Evolutionary conservation across 768 basidiomycete genomes (phyloP), one percentile per base, ranked within the genome.

Genomic region (Pholiota microspora): DNA sequence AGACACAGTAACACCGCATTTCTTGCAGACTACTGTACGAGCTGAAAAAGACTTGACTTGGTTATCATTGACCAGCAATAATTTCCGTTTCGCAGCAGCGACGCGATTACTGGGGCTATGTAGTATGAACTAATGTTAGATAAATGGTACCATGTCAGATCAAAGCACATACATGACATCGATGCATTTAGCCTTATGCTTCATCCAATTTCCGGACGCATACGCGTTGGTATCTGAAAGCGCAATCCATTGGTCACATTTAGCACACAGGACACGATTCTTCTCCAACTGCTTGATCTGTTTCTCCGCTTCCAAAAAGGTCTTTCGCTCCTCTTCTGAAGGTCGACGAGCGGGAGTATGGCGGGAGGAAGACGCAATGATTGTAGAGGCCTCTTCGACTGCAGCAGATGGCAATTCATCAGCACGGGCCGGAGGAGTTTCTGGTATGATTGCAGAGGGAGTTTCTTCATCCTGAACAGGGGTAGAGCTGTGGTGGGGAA

Each of bases 231-330:
- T 61, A 24, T 59, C 73, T 18, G 78, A 72, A 24, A 89, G 71
- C 45, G 70, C 75, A 53, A 90, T 74, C 86, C 86, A 88, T 55
- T 76, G 82, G 51, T 80, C 69, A 64, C 89, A 91, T 32, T 72
- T 73, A 58, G 76, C 77, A 65, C 89, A 91, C 47, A 79, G 69
- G 15, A 81, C 81, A 51, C 76, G 73, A 48, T 80, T 69, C 4
- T 78, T 72, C 59, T 81, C 73, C 15, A 83, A 71, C 49, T 75
- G 77, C 46, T 78, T 78, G 3, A 73, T 72, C 49, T 74, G 73
- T 10, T 79, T 74, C 64, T 89, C 87, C 2, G 73, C 67, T 50
- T 81, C 78, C 2, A 91, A 69, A 25, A 72, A 56, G 10, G 75
- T 76, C 58, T 79, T 77, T 54, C 83, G 74, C 59, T 85, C 77